Evolutionary conservation across 371 early-diverging fungal species (phyloP), one percentile per base, ranked within the genome.

Genomic region (Mortierella sp.): DNA sequence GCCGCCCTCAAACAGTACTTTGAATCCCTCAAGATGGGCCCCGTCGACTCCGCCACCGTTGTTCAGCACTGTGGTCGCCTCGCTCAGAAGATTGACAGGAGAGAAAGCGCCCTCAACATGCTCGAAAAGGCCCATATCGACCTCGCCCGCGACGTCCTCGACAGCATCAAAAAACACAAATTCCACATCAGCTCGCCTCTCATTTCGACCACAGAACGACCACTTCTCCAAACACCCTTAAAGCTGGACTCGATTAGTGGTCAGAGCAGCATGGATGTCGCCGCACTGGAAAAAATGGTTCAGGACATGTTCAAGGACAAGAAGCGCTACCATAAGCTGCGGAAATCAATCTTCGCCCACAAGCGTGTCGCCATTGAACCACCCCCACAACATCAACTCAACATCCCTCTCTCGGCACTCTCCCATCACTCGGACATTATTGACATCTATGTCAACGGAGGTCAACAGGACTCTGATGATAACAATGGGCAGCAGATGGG

Each of bases 121-220:
- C 72, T 91, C 70, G 91, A 91, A 70, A 88, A 81, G 65, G 88
- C 89, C 0, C 89, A 89, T 68, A 84, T 90, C n/a, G 86, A 84
- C 38, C 78, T 91, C 24, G 90, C 89, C 5, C 72, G 80, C 2
- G 78, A 81, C 4, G 86, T 88, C 5, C 56, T 84, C 10, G 78
- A 78, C 38, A 84, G 84, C 32, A 76, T 90, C 44, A 83, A 89
- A 58, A 65, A 65, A 41, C 65, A 65, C 35, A 65, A 41, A 12
- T 65, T 65, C 24, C 65, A 56, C 46, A 60, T 21, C 60, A 32
- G 44, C 48, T 43, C 77, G 35, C 54, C 71, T 14, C 27, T 21
- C 41, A 70, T 76, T 32, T 70, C 77, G 16, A 77, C 71, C 46
- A 58, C 43, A 32, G 68, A 77, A 5, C 55, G 48, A 49, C 44